Evolutionary conservation across 805 yeast species (phyloP), one percentile per base, ranked within the genome.

Genomic region (Yarrowia keelungensis): DNA sequence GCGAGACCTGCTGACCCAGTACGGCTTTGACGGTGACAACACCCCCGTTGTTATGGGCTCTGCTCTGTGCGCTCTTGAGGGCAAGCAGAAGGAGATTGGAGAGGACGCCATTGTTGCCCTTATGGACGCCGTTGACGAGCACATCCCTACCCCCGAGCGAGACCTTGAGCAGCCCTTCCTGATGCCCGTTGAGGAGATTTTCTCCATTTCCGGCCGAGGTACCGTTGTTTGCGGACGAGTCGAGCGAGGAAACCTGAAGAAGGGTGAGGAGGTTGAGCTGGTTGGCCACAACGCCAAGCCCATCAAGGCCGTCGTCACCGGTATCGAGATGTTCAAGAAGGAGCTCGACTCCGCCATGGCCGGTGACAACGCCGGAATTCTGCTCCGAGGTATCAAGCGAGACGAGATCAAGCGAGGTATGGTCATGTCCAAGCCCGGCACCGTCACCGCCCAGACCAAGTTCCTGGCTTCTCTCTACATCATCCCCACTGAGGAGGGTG

Each of bases 251-350:
- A 82, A 88, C 74, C 87, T 95, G 81, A 91, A 91, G 89, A 93
- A 93, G 86, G 98, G 98, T 83, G 98, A 94, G 83, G 98, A 95
- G 85, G 84, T 95, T 76, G 98, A 95, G 86, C 89, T 95, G 79
- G 97, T 95, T 72, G 99, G 99, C 78, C 86, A 84, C 86, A 88
- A 89, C 82, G 87, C 88, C 75, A 86, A 87, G 79, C 94, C 97
- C 74, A 80, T 91, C 81, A 94, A 92, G 88, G 88, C 98, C 75
- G 91, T 90, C 72, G 98, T 93, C 72, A 95, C 99, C 69, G 98
- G 98, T 83, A 92, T 95, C 78, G 99, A 95, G 86, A 94, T 93
- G 98, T 95, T 95, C 89, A 93, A 92, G 88, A 95, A 95, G 87
- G 98, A 95, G 81, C 88, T 95, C 77, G 98, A 93, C 83, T 86